These are phyloP conservation scores for Globisporangium okanoganense DNA, from an alignment of 352 stramenopile genomes.

Conservation along the genomic window DNA sequence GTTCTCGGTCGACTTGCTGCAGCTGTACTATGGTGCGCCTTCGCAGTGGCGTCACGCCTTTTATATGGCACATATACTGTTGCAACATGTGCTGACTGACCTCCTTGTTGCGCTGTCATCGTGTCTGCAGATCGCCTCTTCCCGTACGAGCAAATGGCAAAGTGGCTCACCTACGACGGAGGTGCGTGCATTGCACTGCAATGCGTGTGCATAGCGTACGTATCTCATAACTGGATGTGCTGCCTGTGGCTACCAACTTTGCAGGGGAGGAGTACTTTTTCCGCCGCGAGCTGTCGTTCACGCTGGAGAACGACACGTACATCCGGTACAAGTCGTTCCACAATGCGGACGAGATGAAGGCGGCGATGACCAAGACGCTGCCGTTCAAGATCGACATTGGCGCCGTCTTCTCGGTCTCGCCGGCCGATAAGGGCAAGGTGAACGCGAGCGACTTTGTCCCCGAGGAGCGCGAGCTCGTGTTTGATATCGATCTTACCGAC, in stretches of 20 bases:
- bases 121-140: conserved; percentile 68
- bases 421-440: conserved; percentile 84
- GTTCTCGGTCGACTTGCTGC: conserved; percentile 83
- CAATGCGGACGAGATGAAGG: conserved; percentile 83
- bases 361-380: conserved; percentile 88
- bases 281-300: conserved; percentile 98
- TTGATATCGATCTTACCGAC: conserved; percentile 99
- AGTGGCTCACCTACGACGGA: conserved; percentile 82
- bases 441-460: conserved; percentile 87
- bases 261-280: conserved; percentile 77
- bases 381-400: conserved; percentile 99
- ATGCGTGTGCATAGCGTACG: not conserved
- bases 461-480: conserved; percentile 97
- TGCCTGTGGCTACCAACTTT: not conserved
- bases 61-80: not conserved
- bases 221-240: not conserved
- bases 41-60: not conserved
- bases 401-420: conserved; percentile 91
- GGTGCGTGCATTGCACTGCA: conserved; percentile 24
- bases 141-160: conserved; percentile 80
- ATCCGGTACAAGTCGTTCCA: conserved; percentile 97
- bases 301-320: conserved; percentile 98
- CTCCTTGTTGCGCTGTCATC: not conserved
- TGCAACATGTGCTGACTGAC: not conserved
- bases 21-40: conserved; percentile 79